These are phyloP conservation scores for Platismatia glauca DNA, from an alignment of 495 filamentous ascomycete species.

Conservation along the genomic window DNA sequence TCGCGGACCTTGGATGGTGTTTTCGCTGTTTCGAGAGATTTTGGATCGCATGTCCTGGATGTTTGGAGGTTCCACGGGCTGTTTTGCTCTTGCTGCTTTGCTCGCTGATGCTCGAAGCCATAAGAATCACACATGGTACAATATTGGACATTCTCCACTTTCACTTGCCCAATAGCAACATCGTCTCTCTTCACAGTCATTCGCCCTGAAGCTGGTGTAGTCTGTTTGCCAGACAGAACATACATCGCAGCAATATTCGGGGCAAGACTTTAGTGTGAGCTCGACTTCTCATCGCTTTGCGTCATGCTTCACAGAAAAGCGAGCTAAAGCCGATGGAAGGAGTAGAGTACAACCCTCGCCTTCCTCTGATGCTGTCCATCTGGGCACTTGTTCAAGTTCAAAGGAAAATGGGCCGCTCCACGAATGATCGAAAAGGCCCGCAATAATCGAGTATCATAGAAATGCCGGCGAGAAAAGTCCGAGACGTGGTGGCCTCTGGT, in stretches of 20 bases:
- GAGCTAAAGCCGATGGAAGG: slow-evolving; percentile 34
- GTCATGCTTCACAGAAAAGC: slow-evolving; percentile 26
- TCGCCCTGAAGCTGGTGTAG: slow-evolving; percentile 15
- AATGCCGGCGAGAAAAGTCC: slow-evolving; percentile 46
- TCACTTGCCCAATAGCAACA: background rate
- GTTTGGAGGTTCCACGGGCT: slow-evolving; percentile 1
- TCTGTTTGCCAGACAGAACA: slow-evolving; percentile 29
- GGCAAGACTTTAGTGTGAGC: slow-evolving; percentile 36
- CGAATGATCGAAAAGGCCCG: slow-evolving; percentile 20
- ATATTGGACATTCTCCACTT: slow-evolving; percentile 10
- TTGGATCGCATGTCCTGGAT: background rate
- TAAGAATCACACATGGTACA: slow-evolving; percentile 9
- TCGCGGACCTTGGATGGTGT: background rate
- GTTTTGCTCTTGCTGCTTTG: slow-evolving; percentile 24
- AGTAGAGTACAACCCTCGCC: slow-evolving; percentile 22
- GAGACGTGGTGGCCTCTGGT: slow-evolving; percentile 46
- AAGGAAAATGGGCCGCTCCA: slow-evolving; percentile 23
- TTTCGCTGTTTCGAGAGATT: background rate
- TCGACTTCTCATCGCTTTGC: slow-evolving; percentile 39
- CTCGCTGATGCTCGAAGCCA: slow-evolving; percentile 27
- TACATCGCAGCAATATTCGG: slow-evolving; percentile 21
- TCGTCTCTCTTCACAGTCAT: slow-evolving; percentile 12
- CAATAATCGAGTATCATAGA: slow-evolving; percentile 34
- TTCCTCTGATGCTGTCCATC: background rate
- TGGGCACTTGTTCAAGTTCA: slow-evolving; percentile 11